phyloP scores from a whole-genome alignment of 2,329 filamentous ascomycete species.

The Dothistroma septosporum region DNA sequence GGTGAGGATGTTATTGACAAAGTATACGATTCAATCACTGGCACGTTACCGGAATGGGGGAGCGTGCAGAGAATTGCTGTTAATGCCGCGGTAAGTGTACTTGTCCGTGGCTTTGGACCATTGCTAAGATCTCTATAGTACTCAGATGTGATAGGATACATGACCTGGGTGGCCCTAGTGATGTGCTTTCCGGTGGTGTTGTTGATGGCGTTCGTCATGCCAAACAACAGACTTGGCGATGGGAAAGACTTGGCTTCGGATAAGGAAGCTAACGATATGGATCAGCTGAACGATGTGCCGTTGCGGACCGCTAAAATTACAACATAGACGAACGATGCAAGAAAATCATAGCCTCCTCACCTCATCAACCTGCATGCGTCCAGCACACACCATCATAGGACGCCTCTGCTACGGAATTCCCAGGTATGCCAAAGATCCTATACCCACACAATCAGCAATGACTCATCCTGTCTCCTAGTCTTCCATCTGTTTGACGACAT shows the following conservation, averaged over 20 bases:
- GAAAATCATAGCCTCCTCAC: too few species aligned
- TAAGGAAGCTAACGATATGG: background rate
- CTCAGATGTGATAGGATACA: conserved; percentile 23
- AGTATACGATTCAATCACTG: conserved; percentile 47
- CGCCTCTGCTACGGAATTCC: too few species aligned
- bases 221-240: conserved; percentile 11
- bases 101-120: conserved; percentile 25
- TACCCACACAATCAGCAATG: too few species aligned
- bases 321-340: too few species aligned
- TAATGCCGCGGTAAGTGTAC: conserved; percentile 26
- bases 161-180: conserved; percentile 17
- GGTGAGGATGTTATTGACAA: conserved; percentile 34
- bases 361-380: too few species aligned
- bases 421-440: too few species aligned
- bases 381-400: too few species aligned
- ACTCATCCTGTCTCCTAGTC: too few species aligned
- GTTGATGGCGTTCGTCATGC: conserved; percentile 15
- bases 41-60: conserved; percentile 40
- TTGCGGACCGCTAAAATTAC: background rate
- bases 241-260: background rate
- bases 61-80: conserved; percentile 41
- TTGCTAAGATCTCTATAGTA: conserved; percentile 13
- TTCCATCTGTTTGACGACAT: too few species aligned
- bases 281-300: background rate
- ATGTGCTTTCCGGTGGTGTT: conserved; percentile 11